A percentile compares a stretch with the other conserved stretches of the same genome.
These are phyloP conservation scores for Penicillium verhagenii DNA, from an alignment of 495 filamentous ascomycete genomes.

Conservation along the genomic window DNA sequence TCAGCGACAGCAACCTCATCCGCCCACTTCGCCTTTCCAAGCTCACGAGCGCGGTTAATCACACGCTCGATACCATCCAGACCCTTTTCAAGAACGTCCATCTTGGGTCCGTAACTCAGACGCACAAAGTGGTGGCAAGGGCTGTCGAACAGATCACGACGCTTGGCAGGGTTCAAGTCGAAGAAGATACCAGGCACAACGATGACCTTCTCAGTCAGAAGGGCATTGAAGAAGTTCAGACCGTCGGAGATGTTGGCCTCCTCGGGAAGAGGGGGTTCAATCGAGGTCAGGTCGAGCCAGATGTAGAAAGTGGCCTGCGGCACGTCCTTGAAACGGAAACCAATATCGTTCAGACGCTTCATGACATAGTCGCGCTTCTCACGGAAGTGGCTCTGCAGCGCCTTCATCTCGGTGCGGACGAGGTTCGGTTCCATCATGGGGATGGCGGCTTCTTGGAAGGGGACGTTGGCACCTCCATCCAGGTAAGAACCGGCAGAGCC, in stretches of 20 bases:
- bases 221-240: constrained; percentile 93
- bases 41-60: constrained; percentile 41
- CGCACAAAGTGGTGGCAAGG: constrained; percentile 96
- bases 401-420: constrained; percentile 84
- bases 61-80: constrained; percentile 89
- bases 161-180: constrained; percentile 83
- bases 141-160: constrained; percentile 88
- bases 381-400: constrained; percentile 83
- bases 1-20: constrained; percentile 45
- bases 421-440: constrained; percentile 83
- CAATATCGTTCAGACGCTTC: constrained; percentile 71
- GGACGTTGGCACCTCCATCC: constrained; percentile 92
- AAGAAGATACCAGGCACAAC: constrained; percentile 88
- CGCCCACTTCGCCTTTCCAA: constrained; percentile 29
- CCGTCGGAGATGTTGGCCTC: constrained; percentile 77
- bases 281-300: constrained; percentile 64
- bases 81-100: constrained; percentile 82
- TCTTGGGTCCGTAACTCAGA: constrained; percentile 84
- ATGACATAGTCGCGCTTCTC: constrained; percentile 90
- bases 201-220: constrained; percentile 88
- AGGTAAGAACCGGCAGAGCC: constrained; percentile 91
- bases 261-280: constrained; percentile 39
- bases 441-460: constrained; percentile 92
- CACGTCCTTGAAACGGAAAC: constrained; percentile 74
- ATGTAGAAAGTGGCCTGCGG: constrained; percentile 95